These are phyloP conservation scores for Viola odorata DNA, from an alignment of 345 rosid species.

Conservation along the genomic window DNA sequence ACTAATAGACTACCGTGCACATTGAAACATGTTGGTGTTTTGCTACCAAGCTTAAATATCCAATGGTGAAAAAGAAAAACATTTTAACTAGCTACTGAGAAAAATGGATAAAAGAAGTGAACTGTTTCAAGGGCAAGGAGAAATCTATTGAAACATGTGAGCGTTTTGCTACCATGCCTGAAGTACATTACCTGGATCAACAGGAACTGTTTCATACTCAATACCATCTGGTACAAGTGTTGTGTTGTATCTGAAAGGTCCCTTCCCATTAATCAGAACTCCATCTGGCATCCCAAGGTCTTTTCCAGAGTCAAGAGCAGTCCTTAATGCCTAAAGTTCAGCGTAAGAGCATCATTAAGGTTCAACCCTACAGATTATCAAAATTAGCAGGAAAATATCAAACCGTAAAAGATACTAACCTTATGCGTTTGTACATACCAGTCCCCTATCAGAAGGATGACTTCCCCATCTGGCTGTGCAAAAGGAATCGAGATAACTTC, in stretches of 20 bases:
- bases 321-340: conserved; percentile 58
- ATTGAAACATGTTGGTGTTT: no score
- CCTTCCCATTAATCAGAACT: conserved; percentile 92
- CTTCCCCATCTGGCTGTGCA: conserved; percentile 67
- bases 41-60: no score
- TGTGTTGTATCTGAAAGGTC: conserved; percentile 71
- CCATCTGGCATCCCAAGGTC: conserved; percentile 97
- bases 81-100: not conserved
- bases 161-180: not conserved
- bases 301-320: conserved; percentile 64
- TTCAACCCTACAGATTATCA: conserved; percentile 7
- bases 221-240: conserved; percentile 77
- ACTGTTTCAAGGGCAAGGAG: not conserved
- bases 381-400: not conserved
- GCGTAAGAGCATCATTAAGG: conserved; percentile 1
- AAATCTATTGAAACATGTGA: not conserved
- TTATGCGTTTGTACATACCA: conserved; percentile 78
- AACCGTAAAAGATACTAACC: conserved; percentile 39
- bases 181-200: conserved; percentile 56
- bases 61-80: not conserved
- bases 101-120: conserved; percentile 1
- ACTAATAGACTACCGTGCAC: no score
- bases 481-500: conserved; percentile 62
- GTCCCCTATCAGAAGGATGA: conserved; percentile 64
- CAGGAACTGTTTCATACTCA: conserved; percentile 53